Evolutionary conservation across 2,329 filamentous ascomycete genomes (phyloP).

Genomic region (Lachnellula suecica): DNA sequence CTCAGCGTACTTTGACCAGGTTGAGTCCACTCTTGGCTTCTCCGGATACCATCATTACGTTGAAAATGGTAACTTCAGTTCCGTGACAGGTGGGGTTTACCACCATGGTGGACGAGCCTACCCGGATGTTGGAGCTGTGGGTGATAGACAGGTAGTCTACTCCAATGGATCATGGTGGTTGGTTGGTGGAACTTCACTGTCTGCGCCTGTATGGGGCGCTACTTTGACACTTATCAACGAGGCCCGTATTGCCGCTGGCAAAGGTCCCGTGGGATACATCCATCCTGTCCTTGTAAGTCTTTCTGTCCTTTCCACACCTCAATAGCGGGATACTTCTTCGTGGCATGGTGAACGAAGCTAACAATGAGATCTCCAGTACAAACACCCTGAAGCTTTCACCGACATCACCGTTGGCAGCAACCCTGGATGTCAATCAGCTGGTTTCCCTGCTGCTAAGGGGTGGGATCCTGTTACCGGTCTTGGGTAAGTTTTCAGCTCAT

Average conservation of each 20-base stretch:
- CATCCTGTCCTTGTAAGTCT: constrained; percentile 40
- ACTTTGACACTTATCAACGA: constrained; percentile 45
- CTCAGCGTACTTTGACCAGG: constrained; percentile 36
- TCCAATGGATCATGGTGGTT: constrained; percentile 29
- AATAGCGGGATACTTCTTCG: neutral
- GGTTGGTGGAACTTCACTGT: constrained; percentile 43
- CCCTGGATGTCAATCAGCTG: constrained; percentile 31
- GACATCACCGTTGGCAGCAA: constrained; percentile 34
- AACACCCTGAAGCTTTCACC: constrained; percentile 31
- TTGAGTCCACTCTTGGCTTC: constrained; percentile 32
- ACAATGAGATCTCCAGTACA: constrained; percentile 24
- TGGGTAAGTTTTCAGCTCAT: constrained; percentile 15
- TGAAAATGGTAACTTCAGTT: constrained; percentile 28
- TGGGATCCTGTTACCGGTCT: constrained; percentile 32
- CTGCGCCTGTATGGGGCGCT: constrained; percentile 41
- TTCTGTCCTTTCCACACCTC: no score
- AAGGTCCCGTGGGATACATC: constrained; percentile 43
- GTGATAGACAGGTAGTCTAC: constrained; percentile 29
- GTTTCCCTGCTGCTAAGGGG: constrained; percentile 36
- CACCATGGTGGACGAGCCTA: constrained; percentile 42
- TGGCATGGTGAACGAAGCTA: neutral
- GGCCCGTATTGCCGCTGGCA: constrained; percentile 38
- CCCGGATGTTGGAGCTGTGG: constrained; percentile 42
- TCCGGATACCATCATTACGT: constrained; percentile 34
- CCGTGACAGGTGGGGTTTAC: constrained; percentile 34